Evolutionary conservation across 345 rosid species (phyloP).

Genomic region (Euphorbia pulcherrima): DNA sequence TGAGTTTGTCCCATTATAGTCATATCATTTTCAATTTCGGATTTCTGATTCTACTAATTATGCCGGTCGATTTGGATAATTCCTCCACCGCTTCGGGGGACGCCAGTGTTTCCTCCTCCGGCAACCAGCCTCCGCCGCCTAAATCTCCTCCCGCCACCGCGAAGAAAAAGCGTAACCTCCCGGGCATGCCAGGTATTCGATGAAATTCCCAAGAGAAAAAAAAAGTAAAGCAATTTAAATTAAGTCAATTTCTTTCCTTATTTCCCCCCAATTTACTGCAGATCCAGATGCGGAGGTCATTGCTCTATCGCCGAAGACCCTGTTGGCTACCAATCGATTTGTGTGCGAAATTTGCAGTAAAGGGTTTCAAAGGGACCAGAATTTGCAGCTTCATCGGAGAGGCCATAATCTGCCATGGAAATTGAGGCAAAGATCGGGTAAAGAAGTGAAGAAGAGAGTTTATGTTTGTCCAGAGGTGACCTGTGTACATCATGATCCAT

Average conservation of each 20-base stretch:
- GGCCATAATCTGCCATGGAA: conserved; percentile 98
- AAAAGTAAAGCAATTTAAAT: too few species aligned
- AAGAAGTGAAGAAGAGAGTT: conserved; percentile 86
- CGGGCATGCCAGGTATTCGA: conserved; percentile 88
- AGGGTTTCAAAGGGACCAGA: conserved; percentile 96
- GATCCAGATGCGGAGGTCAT: conserved; percentile 98
- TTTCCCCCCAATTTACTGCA: conserved; percentile 17
- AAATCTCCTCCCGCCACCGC: conserved; percentile 33
- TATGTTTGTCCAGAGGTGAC: conserved; percentile 78
- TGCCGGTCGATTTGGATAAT: conserved; percentile 77
- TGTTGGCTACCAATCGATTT: conserved; percentile 83
- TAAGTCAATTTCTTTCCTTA: neutral
- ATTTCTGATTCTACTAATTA: too few species aligned
- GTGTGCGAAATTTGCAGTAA: conserved; percentile 95
- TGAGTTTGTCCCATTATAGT: neutral
- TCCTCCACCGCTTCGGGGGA: conserved; percentile 94
- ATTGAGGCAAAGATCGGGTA: conserved; percentile 74
- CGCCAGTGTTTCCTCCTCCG: conserved; percentile 81
- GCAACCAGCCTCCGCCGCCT: conserved; percentile 51
- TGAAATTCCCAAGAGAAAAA: too few species aligned
- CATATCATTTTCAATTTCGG: neutral
- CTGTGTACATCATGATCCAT: conserved; percentile 89
- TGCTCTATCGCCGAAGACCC: conserved; percentile 82
- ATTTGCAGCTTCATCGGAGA: conserved; percentile 87
- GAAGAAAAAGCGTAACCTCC: conserved; percentile 91